Base-by-base conservation (phyloP, 1,284 basidiomycete species). In the Entoloma clypeatum region DNA sequence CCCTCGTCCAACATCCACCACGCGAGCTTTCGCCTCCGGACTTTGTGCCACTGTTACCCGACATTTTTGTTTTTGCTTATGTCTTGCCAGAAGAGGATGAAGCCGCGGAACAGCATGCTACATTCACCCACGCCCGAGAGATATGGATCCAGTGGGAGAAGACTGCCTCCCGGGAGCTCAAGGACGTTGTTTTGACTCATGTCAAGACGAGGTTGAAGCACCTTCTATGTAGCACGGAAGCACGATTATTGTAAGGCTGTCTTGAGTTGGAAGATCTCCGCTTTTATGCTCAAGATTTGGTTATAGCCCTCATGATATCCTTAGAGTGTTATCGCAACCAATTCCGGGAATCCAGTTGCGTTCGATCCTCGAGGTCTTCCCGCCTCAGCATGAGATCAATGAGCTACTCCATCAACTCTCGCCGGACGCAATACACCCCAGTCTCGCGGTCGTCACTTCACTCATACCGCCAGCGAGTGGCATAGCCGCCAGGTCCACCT, bases 381-480 rank as follows among this genome's bases (percentile, higher is more conserved):
- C 80, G 1, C 58, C 71, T 1, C 56, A 55, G n/a, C 51, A 56
- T 0, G 65, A 69, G 33, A 62, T 86, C 7, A 70, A 79, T 24
- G 46, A 49, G 1, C 66, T 77, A 60, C 65, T 86, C 1, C 59
- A 65, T 0, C 52, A 44, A 3, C 60, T 84, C 11, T 66, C 74
- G 2, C 57, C 71, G 0, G 67, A 72, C 13, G 68, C 77, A 0
- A 64, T 74, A 11, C 69, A 81, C 46, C 54, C 74, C 1, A 80
- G 77, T 43, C 61, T 91, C 14, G 78, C 79, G 0, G 74, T 87
- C 19, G 54, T 81, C 13, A 77, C 85, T 39, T 67, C 75, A 1
- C 67, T 81, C n/a, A 65, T 84, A n/a, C 74, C 75, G 7, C 70
- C 74, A 5, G 29, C 61, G 14, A 57, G 62, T 9, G 44, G 50